Conservation (phyloP, 371 early-diverging fungal species). For the Synchytrium microbalum region DNA sequence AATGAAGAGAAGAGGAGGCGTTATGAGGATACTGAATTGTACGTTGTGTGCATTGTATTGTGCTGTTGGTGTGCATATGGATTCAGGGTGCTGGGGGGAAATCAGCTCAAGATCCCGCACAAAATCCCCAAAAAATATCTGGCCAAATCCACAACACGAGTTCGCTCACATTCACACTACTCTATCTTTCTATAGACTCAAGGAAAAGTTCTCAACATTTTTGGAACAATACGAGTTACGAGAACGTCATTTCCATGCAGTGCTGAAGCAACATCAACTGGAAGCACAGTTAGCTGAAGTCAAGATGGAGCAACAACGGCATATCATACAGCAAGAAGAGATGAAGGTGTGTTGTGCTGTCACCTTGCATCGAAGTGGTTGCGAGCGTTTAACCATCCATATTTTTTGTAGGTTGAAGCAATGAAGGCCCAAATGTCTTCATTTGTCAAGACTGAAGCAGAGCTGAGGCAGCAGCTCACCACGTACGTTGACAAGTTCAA, state of each 20-base stretch:
- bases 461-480: conserved; percentile 44
- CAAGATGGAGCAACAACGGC: conserved; percentile 38
- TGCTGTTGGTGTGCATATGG: conserved; percentile 9
- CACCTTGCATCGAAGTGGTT: no score
- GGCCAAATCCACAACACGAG: neutral
- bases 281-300: conserved; percentile 47
- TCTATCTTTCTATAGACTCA: conserved; percentile 26
- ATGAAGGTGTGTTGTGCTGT: conserved; percentile 11
- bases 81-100: no score
- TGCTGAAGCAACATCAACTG: conserved; percentile 42
- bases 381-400: no score
- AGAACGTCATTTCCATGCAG: conserved; percentile 49
- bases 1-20: conserved; percentile 21
- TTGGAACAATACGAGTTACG: conserved; percentile 51
- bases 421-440: conserved; percentile 37
- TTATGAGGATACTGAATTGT: conserved; percentile 18
- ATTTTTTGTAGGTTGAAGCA: conserved; percentile 11
- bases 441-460: conserved; percentile 44
- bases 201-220: conserved; percentile 43
- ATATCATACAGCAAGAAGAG: conserved; percentile 29
- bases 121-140: no score
- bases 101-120: no score
- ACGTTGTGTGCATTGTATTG: conserved; percentile 6
- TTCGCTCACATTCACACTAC: neutral
- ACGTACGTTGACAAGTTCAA: conserved; percentile 55